A percentile compares a stretch with the other conserved stretches of the same genome.
Evolutionary conservation across 1,284 basidiomycete species (phyloP).

Genomic region (Heimioporus punctisporus): DNA sequence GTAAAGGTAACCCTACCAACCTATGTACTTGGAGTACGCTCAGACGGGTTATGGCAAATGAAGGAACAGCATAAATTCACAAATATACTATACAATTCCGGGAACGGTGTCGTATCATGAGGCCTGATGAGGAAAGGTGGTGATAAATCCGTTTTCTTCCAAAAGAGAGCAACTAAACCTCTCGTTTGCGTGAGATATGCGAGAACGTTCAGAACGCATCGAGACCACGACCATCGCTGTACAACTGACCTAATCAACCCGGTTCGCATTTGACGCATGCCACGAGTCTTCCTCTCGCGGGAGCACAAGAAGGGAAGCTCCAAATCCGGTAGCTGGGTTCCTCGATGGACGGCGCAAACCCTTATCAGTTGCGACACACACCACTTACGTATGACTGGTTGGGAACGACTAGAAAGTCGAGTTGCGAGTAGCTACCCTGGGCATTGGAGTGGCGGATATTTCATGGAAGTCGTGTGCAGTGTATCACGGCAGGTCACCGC

Average conservation of each 20-base stretch:
- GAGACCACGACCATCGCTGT: constrained; percentile 60
- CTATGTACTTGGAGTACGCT: constrained; percentile 56
- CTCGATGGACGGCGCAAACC: no score
- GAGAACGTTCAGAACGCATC: constrained; percentile 55
- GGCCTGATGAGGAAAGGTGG: constrained; percentile 10
- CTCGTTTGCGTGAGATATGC: constrained; percentile 50
- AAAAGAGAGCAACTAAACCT: constrained; percentile 8
- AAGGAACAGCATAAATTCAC: constrained; percentile 51
- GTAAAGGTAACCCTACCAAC: constrained; percentile 41
- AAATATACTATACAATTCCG: constrained; percentile 50
- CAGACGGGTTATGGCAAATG: constrained; percentile 62
- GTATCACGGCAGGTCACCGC: no score
- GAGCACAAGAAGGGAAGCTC: no score
- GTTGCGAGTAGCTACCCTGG: no score
- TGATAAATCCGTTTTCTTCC: neutral
- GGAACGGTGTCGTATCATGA: constrained; percentile 34
- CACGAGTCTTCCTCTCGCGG: constrained; percentile 35
- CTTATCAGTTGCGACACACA: no score
- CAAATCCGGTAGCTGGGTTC: no score
- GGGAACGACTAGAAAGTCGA: no score
- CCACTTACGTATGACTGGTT: no score
- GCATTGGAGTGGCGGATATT: no score
- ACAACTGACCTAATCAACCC: constrained; percentile 50
- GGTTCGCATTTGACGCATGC: constrained; percentile 40
- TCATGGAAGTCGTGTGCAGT: no score